phyloP scores from a whole-genome alignment of 2,329 filamentous ascomycete species.

The Cordyceps tenuipes region DNA sequence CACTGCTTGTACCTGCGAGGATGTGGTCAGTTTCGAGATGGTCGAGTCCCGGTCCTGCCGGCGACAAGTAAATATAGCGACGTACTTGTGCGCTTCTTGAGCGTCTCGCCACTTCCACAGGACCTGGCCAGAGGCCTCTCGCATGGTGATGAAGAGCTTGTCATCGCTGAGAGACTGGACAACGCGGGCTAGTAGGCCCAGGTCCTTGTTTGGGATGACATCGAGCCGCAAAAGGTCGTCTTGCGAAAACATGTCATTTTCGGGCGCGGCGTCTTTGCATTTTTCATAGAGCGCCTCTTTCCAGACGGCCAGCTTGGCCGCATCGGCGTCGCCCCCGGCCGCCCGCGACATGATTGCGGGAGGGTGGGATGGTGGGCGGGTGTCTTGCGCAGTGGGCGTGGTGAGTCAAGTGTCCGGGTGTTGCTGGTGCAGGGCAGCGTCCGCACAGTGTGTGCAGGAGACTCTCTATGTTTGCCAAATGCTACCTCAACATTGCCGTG shows the following conservation, averaged over 20 bases:
- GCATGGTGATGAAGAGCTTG: constrained; percentile 45
- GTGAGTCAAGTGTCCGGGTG: not conserved
- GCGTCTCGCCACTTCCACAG: constrained; percentile 50
- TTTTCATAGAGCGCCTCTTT: constrained; percentile 51
- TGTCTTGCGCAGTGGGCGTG: not conserved
- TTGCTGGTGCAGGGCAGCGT: not conserved
- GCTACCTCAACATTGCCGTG: constrained; percentile 6
- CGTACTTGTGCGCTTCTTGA: constrained; percentile 55
- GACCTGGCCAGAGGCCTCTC: constrained; percentile 31
- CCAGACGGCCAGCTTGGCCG: constrained; percentile 39
- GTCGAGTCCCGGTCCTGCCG: not conserved
- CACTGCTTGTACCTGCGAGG: constrained; percentile 47
- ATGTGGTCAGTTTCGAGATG: not conserved
- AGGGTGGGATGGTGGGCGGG: constrained; percentile 7
- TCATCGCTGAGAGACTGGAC: constrained; percentile 52
- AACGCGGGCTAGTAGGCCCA: constrained; percentile 45
- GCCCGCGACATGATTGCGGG: constrained; percentile 12
- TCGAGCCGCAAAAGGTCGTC: constrained; percentile 48
- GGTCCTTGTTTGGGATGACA: constrained; percentile 49
- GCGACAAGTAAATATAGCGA: not conserved
- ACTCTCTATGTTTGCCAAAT: not conserved
- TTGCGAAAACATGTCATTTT: constrained; percentile 46
- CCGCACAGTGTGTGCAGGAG: not conserved
- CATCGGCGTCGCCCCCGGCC: constrained; percentile 24
- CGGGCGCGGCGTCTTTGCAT: constrained; percentile 40